Base-by-base conservation (phyloP, 176 grass and related monocot genomes). In the Juncus effusus region DNA sequence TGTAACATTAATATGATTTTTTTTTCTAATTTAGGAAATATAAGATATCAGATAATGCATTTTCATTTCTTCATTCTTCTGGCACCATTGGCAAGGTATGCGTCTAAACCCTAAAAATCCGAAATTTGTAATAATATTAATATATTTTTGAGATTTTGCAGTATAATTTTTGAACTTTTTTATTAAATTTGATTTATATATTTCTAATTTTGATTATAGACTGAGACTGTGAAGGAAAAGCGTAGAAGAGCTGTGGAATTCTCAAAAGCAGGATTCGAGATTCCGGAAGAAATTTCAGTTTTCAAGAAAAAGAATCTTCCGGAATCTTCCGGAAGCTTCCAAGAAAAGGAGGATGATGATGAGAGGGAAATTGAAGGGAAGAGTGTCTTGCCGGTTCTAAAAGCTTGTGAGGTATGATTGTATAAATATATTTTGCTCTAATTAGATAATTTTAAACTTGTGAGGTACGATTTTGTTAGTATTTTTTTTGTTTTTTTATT, bases 71-170 rank as follows among this genome's bases (percentile, higher is more conserved):
- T 13, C 85, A 77, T 79, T 81, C 94, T 80, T 89, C 94, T 35
- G 88, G 88, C 53, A 92, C 83, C 75, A 97, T 97, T 52, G 94
- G 94, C 61, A 66, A 86, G 65, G 94, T 97, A 86, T 67, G 60
- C 9, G 4, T 47, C 44, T 47, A 47, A 47, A 47, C 44, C 44
- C 9, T 6, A 47, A 9, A 47, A 47, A 47, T 9, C 44, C 44
- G 0, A 47, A 47, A 47, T 1, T 47, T 47, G 44, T 47, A 47
- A 56, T 28, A 70, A 28, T 28, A 6, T 47, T 5, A 56, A 40
- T 76, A 40, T 76, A 6, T 47, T 5, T 47, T 47, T 9, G 44
- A 5, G 44, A 47, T 47, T 47, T 9, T 47, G 6, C 44, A 6
- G 9, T 47, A 6, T 47, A 47, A 6, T 9, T 9, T 47, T 5